Percentiles rank a stretch among this genome's conserved stretches.
These are phyloP conservation scores for Suhomyces coccinellae DNA, from an alignment of 1,139 yeast species.

Conservation along the genomic window DNA sequence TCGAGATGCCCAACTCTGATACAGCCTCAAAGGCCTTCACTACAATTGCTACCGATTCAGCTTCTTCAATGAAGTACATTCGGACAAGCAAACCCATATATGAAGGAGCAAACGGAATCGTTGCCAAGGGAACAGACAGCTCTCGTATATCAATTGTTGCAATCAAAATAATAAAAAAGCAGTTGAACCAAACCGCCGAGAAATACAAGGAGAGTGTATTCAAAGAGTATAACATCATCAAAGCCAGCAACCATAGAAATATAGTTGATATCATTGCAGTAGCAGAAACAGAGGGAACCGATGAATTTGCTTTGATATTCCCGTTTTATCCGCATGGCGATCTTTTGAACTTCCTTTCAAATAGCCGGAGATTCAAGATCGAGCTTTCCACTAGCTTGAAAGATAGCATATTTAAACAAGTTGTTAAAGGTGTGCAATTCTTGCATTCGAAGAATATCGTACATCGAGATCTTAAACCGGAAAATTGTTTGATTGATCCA, in stretches of 20 bases:
- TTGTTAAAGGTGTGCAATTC: conserved; percentile 45
- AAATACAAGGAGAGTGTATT: conserved; percentile 23
- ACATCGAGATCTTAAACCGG: conserved; percentile 60
- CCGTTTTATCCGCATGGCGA: conserved; percentile 52
- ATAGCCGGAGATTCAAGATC: conserved; percentile 35
- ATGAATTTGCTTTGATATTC: conserved; percentile 30
- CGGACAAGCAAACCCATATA: conserved; percentile 31
- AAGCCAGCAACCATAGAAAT: conserved; percentile 29
- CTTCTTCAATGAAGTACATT: conserved; percentile 16
- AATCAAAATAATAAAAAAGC: conserved; percentile 35
- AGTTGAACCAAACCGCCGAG: conserved; percentile 15
- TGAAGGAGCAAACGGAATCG: conserved; percentile 48
- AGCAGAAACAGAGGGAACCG: conserved; percentile 15
- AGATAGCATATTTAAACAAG: conserved; percentile 50
- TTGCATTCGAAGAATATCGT: conserved; percentile 45
- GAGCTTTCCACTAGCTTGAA: conserved; percentile 34
- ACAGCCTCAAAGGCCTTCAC: conserved; percentile 1
- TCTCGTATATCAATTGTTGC: conserved; percentile 18
- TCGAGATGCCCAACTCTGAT: background rate
- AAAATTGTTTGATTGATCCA: conserved; percentile 48
- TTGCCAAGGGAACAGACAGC: conserved; percentile 34
- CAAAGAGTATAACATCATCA: conserved; percentile 34
- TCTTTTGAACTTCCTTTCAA: conserved; percentile 42
- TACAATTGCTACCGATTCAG: background rate
- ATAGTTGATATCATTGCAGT: conserved; percentile 34